Conservation (phyloP, 805 yeast species). For the Nakazawaea anatomiae region DNA sequence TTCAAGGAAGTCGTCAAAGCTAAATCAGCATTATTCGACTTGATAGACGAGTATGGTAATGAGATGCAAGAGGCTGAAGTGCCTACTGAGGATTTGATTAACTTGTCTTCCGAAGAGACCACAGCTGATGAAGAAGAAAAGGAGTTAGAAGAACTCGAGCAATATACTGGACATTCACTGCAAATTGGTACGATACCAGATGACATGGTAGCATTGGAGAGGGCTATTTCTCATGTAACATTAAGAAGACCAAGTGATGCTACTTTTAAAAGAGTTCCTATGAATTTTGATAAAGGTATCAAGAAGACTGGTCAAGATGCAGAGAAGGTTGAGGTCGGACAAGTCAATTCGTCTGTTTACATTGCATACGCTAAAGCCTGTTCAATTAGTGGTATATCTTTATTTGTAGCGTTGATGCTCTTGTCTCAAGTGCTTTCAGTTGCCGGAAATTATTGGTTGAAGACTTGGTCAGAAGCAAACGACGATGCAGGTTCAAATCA, state of each 20-base stretch:
- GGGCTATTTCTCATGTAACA: conserved; percentile 19
- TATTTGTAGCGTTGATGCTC: conserved; percentile 27
- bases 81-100: not conserved
- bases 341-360: conserved; percentile 50
- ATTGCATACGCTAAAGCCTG: conserved; percentile 55
- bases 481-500: conserved; percentile 35
- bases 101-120: conserved; percentile 5
- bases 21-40: conserved; percentile 23
- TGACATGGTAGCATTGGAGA: conserved; percentile 12
- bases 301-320: conserved; percentile 39
- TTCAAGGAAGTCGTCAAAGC: conserved; percentile 31
- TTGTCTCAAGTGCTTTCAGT: conserved; percentile 33
- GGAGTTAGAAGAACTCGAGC: conserved; percentile 9
- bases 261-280: conserved; percentile 41
- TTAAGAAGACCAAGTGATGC: conserved; percentile 61
- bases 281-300: conserved; percentile 18
- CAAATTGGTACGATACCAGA: conserved; percentile 14
- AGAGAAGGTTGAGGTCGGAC: conserved; percentile 54
- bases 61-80: not conserved
- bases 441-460: conserved; percentile 82
- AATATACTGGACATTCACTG: conserved; percentile 13
- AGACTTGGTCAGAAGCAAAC: conserved; percentile 82
- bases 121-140: conserved; percentile 11
- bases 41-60: conserved; percentile 32
- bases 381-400: conserved; percentile 40